Percentiles rank a stretch among this genome's conserved stretches.
Evolutionary conservation across 2,329 filamentous ascomycete species (phyloP).

Genomic region (Septoria linicola): DNA sequence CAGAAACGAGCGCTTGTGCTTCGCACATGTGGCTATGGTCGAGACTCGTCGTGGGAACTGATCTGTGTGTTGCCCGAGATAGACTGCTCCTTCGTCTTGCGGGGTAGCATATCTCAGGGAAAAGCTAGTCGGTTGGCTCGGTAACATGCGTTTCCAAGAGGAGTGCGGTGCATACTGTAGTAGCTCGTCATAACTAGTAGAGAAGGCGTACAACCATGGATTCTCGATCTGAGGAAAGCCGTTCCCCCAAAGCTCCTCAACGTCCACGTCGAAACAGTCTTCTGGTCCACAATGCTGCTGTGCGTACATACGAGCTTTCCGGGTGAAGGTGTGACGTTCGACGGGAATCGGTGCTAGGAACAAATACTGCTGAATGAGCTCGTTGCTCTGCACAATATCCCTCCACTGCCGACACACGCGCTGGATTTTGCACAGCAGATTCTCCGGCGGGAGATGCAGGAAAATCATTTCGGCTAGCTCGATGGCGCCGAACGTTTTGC

Average conservation of each 20-base stretch:
- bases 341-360: neutral
- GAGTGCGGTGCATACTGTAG: neutral
- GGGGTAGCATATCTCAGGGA: neutral
- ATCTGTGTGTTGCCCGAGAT: neutral
- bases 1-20: neutral
- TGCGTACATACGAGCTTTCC: neutral
- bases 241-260: neutral
- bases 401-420: slow-evolving; percentile 15
- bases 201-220: slow-evolving; percentile 8
- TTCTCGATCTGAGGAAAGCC: neutral
- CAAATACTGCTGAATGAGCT: slow-evolving; percentile 2
- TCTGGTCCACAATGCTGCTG: too few species aligned
- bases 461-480: slow-evolving; percentile 16
- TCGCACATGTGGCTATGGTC: neutral
- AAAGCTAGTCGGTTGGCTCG: neutral
- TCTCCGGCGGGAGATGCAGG: slow-evolving; percentile 9
- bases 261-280: too few species aligned
- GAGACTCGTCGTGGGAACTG: too few species aligned
- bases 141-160: slow-evolving; percentile 6
- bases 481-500: slow-evolving; percentile 6
- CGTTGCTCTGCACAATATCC: neutral
- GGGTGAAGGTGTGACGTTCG: neutral
- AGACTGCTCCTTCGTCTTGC: neutral
- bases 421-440: slow-evolving; percentile 9
- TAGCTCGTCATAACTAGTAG: neutral